Percentiles rank a stretch among this genome's conserved stretches.
Evolutionary conservation across 768 basidiomycete genomes (phyloP).

Genomic region (Amanita rubescens): DNA sequence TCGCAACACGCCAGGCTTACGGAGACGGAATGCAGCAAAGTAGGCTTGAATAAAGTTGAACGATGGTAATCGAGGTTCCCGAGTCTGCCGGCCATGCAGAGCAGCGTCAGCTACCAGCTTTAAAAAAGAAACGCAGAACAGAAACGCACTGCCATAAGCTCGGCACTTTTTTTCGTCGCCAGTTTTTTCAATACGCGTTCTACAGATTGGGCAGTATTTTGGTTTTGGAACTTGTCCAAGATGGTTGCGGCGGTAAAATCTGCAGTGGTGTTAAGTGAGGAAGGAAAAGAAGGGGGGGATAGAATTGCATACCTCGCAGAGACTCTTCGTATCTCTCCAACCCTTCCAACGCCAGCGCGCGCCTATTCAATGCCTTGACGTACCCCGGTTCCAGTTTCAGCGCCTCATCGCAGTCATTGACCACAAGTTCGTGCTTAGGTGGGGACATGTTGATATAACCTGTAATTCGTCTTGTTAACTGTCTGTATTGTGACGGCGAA

Average conservation of each 20-base stretch:
- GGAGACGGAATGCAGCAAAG: slow-evolving; percentile 91
- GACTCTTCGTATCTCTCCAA: slow-evolving; percentile 70
- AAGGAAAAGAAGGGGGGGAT: background rate
- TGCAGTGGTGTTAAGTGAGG: slow-evolving; percentile 18
- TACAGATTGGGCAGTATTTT: slow-evolving; percentile 67
- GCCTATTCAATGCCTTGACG: slow-evolving; percentile 85
- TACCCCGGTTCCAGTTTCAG: slow-evolving; percentile 78
- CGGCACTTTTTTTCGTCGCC: slow-evolving; percentile 61
- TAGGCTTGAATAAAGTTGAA: slow-evolving; percentile 91
- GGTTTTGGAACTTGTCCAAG: slow-evolving; percentile 86
- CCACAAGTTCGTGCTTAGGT: slow-evolving; percentile 73
- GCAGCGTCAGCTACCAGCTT: background rate
- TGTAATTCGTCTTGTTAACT: slow-evolving; percentile 19
- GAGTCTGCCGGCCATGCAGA: slow-evolving; percentile 31
- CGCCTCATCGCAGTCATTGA: slow-evolving; percentile 88
- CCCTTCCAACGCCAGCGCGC: slow-evolving; percentile 78
- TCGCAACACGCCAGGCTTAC: slow-evolving; percentile 35
- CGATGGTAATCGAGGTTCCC: slow-evolving; percentile 81
- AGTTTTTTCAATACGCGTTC: slow-evolving; percentile 90
- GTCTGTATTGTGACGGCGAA: too few species aligned
- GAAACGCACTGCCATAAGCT: slow-evolving; percentile 51
- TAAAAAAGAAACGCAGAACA: too few species aligned
- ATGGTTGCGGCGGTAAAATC: slow-evolving; percentile 96
- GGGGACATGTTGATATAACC: slow-evolving; percentile 91
- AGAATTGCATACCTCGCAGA: slow-evolving; percentile 58